A percentile compares a stretch with the other conserved stretches of the same genome.
Conservation (phyloP, 2,329 filamentous ascomycete species). For the Colletotrichum sp. region DNA sequence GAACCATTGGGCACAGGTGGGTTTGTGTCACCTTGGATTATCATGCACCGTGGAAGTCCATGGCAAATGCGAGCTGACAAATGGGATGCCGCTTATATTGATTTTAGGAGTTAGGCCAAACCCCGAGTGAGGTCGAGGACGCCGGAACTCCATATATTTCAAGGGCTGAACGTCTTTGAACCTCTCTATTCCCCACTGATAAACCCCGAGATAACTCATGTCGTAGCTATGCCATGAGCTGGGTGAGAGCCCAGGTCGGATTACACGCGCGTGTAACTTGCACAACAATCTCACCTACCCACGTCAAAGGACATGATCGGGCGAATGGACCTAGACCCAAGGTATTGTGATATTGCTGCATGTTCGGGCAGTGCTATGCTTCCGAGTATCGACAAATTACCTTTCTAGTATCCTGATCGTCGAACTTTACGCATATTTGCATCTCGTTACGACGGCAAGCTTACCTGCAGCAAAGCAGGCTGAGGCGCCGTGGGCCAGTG, state of each 20-base stretch:
- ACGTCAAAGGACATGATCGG: neutral
- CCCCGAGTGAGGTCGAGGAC: neutral
- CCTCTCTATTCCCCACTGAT: fast-evolving
- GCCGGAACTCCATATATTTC: neutral
- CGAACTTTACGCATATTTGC: neutral
- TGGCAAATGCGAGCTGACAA: neutral
- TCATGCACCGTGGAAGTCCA: neutral
- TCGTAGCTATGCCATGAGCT: neutral
- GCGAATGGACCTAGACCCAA: fast-evolving
- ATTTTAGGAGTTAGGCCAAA: neutral
- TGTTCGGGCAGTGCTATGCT: neutral
- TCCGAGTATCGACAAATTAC: neutral
- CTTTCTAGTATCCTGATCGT: neutral
- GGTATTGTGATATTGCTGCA: neutral
- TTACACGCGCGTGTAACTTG: neutral
- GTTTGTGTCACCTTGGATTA: neutral
- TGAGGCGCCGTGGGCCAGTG: neutral
- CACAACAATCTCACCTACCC: neutral
- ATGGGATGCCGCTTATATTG: neutral
- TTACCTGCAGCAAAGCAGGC: neutral
- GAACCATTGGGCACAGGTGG: neutral
- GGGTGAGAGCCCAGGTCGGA: neutral
- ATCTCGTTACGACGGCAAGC: neutral
- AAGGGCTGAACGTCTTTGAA: neutral
- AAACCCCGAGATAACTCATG: fast-evolving